These are phyloP conservation scores for Penicillium flavigenum DNA, from an alignment of 495 filamentous ascomycete species.

Conservation along the genomic window DNA sequence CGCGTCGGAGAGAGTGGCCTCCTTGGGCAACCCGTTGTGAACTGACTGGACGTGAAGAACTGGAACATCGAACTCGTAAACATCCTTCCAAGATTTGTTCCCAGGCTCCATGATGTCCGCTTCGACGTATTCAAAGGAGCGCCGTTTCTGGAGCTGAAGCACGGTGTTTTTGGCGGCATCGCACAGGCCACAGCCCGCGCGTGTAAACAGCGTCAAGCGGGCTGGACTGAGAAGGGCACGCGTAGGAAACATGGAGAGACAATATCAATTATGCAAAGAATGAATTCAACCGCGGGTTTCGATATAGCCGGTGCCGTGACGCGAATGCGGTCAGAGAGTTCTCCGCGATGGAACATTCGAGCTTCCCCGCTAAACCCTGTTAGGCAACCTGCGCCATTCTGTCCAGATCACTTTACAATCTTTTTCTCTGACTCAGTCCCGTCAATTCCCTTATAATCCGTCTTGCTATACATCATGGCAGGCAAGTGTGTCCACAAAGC, in stretches of 20 bases:
- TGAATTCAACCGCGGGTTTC: not conserved
- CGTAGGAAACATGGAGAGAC: constrained; percentile 37
- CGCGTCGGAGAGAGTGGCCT: constrained; percentile 49
- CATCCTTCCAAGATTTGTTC: constrained; percentile 67
- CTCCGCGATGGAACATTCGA: constrained; percentile 49
- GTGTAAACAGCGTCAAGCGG: constrained; percentile 80
- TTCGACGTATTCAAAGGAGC: constrained; percentile 74
- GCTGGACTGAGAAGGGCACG: constrained; percentile 51
- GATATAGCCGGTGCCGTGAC: constrained; percentile 3
- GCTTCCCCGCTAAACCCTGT: constrained; percentile 42
- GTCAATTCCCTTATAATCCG: not conserved
- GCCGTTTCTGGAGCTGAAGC: constrained; percentile 64
- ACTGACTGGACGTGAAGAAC: constrained; percentile 68
- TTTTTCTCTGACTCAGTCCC: not conserved
- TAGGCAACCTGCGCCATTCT: constrained; percentile 24
- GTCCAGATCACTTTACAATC: constrained; percentile 10
- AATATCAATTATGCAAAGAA: constrained; percentile 4
- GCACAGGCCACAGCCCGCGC: constrained; percentile 76
- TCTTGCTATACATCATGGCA: constrained; percentile 55
- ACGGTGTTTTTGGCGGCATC: constrained; percentile 70
- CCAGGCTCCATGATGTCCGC: constrained; percentile 71
- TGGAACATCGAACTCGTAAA: constrained; percentile 89
- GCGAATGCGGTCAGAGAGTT: constrained; percentile 18
- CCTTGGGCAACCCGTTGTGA: constrained; percentile 31
- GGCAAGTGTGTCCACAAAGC: constrained; percentile 95